Evolutionary conservation across 208 protist genomes (phyloP), one percentile per base, ranked within the genome.

Genomic region (Trypanosomatidae sp.): DNA sequence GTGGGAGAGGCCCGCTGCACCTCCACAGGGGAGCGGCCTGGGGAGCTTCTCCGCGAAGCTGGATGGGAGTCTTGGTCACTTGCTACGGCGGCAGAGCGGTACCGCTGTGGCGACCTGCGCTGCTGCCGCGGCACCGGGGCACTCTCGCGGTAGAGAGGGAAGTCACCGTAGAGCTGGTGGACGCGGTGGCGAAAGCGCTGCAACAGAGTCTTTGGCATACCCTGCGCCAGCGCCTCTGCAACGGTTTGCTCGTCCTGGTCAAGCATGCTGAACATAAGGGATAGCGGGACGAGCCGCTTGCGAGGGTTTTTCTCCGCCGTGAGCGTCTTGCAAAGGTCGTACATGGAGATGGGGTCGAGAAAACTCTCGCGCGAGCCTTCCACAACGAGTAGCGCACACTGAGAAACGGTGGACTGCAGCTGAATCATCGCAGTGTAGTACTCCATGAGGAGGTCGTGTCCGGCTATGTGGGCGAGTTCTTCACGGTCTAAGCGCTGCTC

Each of bases 351-450:
- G 30, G 92, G 88, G 59, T 93, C 88, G 7, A 93, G 80, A 76
- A 92, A 96, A 78, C 86, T 91, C 71, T 95, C 90, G 3, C 84
- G 88, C 56, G 92, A 88, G 49, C 90, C 92, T 36, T 95, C 87
- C 9, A 94, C 89, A 33, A 96, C 79, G 17, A 96, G 66, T 25
- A 91, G 66, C 1, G 79, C 86, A 69, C 81, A 88, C 56, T 88
- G 86, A 19, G 86, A 83, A 12, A 84, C 90, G 53, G 82, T 84
- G 58, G 75, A 69, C 53, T 96, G 89, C 6, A 72, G 84, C 19
- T 69, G 82, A n/a, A 81, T 78, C 80, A 96, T 78, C 55, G 58
- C 60, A 46, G 53, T 64, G 39, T 78, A 81, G 47, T 90, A 88
- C 25, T 87, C 62, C 39, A 75, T 22, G 13, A 91, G 67, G 8